A percentile compares a stretch with the other conserved stretches of the same genome.
Evolutionary conservation across 257 asterid genomes (phyloP).

Genomic region (Parsonsia alboflavescens): DNA sequence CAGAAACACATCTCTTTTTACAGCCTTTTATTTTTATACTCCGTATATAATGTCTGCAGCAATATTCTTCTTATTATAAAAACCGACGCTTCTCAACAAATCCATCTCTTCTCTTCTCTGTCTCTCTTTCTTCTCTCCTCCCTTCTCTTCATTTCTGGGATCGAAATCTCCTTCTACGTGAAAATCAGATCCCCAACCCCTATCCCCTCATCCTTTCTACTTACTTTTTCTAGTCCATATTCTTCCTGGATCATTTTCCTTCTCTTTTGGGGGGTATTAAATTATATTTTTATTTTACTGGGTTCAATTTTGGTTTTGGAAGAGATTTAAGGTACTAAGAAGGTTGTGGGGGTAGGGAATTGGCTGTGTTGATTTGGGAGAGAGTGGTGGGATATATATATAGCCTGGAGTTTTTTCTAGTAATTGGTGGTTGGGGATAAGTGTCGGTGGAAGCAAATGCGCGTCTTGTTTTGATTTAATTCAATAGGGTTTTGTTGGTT

Average conservation of each 20-base stretch:
- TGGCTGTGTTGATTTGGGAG: neutral
- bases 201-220: neutral
- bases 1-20: neutral
- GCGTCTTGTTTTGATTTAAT: slow-evolving; percentile 1
- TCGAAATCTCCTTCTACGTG: slow-evolving; percentile 3
- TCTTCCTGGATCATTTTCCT: neutral
- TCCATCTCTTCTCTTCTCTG: neutral
- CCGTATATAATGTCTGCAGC: neutral
- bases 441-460: slow-evolving; percentile 9
- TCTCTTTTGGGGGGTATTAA: neutral
- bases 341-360: slow-evolving; percentile 1
- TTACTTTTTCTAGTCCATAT: neutral
- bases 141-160: slow-evolving; percentile 7
- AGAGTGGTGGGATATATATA: neutral
- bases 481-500: neutral
- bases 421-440: neutral
- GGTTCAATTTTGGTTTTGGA: neutral
- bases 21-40: too few species aligned
- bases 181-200: slow-evolving; percentile 8
- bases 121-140: too few species aligned
- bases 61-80: slow-evolving; percentile 1
- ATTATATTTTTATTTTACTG: neutral
- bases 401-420: neutral
- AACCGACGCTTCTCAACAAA: neutral
- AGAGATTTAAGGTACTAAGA: neutral